These are phyloP conservation scores for Fusarium coicis DNA, from an alignment of 2,329 filamentous ascomycete genomes.

Conservation along the genomic window DNA sequence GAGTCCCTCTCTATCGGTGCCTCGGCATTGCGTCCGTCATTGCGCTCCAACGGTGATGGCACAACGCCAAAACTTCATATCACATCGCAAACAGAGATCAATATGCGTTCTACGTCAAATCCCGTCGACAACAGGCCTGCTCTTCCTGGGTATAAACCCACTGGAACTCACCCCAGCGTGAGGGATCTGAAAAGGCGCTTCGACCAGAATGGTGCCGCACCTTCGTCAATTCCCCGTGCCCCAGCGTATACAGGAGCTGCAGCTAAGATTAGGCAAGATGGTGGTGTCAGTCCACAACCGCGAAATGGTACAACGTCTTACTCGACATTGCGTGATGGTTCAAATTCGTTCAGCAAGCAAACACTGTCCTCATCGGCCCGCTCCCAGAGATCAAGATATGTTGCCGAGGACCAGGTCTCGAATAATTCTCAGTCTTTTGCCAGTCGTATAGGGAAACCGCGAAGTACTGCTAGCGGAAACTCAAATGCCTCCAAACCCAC, in stretches of 20 bases:
- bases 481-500: constrained; percentile 50
- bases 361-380: constrained; percentile 43
- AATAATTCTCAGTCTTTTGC: constrained; percentile 69
- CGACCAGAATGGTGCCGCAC: constrained; percentile 66
- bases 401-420: constrained; percentile 62
- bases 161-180: constrained; percentile 71
- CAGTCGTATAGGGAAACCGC: constrained; percentile 67
- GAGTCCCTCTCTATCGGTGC: constrained; percentile 52
- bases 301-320: constrained; percentile 54
- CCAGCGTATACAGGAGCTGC: constrained; percentile 49
- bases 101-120: constrained; percentile 66
- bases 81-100: constrained; percentile 53
- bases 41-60: constrained; percentile 63
- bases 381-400: constrained; percentile 59
- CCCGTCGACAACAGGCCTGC: constrained; percentile 60
- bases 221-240: constrained; percentile 51
- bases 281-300: constrained; percentile 48
- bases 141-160: constrained; percentile 46
- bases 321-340: constrained; percentile 53
- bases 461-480: constrained; percentile 48
- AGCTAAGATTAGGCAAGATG: constrained; percentile 48
- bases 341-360: constrained; percentile 35
- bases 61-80: constrained; percentile 60
- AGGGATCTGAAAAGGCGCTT: constrained; percentile 84
- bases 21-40: constrained; percentile 55